Conservation (phyloP, 164 flowering plant species). For the Chimonanthus praecox region DNA sequence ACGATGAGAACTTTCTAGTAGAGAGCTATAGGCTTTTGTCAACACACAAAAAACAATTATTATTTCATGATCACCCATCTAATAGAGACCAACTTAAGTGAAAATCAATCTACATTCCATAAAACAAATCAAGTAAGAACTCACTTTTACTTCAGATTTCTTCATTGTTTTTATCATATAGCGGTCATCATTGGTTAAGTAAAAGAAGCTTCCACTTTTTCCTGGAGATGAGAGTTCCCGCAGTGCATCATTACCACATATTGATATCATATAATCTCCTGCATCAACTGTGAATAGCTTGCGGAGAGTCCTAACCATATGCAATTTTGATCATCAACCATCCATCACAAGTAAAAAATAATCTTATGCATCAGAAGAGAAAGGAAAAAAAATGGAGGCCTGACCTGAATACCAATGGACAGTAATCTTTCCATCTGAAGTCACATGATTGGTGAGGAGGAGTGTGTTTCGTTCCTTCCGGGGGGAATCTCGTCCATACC, state of each 20-base stretch:
- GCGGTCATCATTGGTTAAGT: conserved; percentile 74
- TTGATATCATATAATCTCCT: conserved; percentile 93
- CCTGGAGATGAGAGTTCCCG: conserved; percentile 96
- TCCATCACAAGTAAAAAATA: neutral
- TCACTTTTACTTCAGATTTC: conserved; percentile 80
- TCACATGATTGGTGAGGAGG: conserved; percentile 85
- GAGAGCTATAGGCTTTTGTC: too few species aligned
- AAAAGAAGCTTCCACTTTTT: conserved; percentile 95
- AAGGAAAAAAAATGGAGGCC: conserved; percentile 1
- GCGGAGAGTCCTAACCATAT: conserved; percentile 69
- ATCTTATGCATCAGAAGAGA: neutral
- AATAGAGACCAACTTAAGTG: neutral
- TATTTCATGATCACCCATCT: too few species aligned
- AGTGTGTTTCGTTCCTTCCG: conserved; percentile 76
- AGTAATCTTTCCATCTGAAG: conserved; percentile 88
- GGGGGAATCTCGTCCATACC: conserved; percentile 77
- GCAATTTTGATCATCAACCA: neutral
- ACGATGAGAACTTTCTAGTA: too few species aligned
- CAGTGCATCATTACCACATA: conserved; percentile 93
- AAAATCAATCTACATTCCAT: neutral
- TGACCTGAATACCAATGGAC: conserved; percentile 84
- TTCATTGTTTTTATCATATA: conserved; percentile 89
- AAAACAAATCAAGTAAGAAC: conserved; percentile 9
- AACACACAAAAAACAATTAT: too few species aligned
- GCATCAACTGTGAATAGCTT: conserved; percentile 85